These are phyloP conservation scores for Triticum timopheevii DNA, from an alignment of 176 grass and related monocot species.

Conservation along the genomic window DNA sequence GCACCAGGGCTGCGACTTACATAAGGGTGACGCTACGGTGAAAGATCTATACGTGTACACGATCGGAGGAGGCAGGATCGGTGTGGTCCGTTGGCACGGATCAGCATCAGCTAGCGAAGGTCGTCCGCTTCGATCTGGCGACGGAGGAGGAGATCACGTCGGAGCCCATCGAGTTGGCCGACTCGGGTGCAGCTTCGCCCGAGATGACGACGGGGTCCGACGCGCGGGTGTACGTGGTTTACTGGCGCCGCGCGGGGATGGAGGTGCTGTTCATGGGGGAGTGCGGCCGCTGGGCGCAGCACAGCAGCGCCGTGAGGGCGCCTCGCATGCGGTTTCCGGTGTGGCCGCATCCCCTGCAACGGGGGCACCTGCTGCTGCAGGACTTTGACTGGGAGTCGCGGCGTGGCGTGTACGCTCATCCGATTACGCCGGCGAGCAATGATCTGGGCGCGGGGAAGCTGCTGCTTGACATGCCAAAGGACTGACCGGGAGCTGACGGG, in stretches of 20 bases:
- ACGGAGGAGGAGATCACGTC: background rate
- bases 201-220: background rate
- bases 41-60: background rate
- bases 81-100: background rate
- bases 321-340: fast-evolving
- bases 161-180: background rate
- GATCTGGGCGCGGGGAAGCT: background rate
- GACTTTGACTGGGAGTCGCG: background rate
- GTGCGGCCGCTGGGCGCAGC: background rate
- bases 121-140: background rate
- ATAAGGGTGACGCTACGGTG: background rate
- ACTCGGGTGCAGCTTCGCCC: no score
- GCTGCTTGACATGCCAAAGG: background rate
- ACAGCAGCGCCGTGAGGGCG: background rate
- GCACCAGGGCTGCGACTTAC: background rate
- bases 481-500: background rate
- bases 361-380: background rate
- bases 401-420: background rate
- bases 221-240: background rate
- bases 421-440: background rate
- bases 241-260: background rate
- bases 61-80: background rate
- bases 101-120: no score
- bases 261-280: background rate
- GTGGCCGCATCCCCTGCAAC: background rate